Conservation (phyloP, 345 rosid species). For the Syzygium oleosum region DNA sequence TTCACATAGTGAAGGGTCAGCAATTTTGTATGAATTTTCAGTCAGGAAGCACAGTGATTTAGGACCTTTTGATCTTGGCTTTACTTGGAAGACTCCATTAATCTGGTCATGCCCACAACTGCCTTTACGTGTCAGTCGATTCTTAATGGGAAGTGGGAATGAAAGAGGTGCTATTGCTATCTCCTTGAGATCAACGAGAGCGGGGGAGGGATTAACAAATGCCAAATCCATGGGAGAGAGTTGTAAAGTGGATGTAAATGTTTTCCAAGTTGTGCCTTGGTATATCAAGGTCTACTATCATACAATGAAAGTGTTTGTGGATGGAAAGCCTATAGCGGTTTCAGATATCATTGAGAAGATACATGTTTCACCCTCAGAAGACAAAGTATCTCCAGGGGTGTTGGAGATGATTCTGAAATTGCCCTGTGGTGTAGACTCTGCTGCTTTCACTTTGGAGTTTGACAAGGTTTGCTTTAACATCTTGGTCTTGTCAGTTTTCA, state of each 20-base stretch:
- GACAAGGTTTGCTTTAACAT: constrained; percentile 56
- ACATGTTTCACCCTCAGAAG: constrained; percentile 74
- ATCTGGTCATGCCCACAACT: constrained; percentile 63
- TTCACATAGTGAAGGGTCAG: constrained; percentile 13
- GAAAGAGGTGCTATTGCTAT: constrained; percentile 96
- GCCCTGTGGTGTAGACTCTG: constrained; percentile 67
- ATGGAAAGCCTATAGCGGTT: constrained; percentile 41
- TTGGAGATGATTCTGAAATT: constrained; percentile 80
- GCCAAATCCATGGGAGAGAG: constrained; percentile 11
- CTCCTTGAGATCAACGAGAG: constrained; percentile 53
- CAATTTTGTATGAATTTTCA: constrained; percentile 44
- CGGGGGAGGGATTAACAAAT: constrained; percentile 13
- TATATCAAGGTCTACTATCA: constrained; percentile 84
- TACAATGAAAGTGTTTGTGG: constrained; percentile 62
- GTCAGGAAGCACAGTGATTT: constrained; percentile 48
- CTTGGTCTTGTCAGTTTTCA: not conserved
- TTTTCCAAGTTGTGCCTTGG: constrained; percentile 98
- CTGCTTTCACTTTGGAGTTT: constrained; percentile 74
- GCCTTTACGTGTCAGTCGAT: constrained; percentile 74
- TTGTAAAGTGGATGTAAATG: constrained; percentile 48
- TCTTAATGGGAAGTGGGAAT: constrained; percentile 96
- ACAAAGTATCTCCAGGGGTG: constrained; percentile 84
- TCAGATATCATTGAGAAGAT: constrained; percentile 58
- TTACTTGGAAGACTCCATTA: constrained; percentile 67
- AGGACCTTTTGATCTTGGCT: constrained; percentile 59